A percentile compares a stretch with the other conserved stretches of the same genome.
These are phyloP conservation scores for Carex kokanica DNA, from an alignment of 176 grass and related monocot genomes.

Conservation along the genomic window DNA sequence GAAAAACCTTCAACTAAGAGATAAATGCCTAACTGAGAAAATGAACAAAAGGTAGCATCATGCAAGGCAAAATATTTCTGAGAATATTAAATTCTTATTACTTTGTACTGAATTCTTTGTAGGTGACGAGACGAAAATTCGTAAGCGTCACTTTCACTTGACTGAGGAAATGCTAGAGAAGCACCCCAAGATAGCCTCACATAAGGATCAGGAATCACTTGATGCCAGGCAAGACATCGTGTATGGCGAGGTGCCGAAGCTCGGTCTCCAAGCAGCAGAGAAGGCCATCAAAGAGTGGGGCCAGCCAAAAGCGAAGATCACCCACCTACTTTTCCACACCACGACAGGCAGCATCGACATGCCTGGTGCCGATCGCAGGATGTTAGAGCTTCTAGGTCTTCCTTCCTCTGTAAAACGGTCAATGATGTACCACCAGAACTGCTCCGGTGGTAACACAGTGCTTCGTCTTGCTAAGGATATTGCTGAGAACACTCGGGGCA, in stretches of 20 bases:
- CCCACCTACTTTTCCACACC: constrained; percentile 14
- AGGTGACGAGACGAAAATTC: constrained; percentile 13
- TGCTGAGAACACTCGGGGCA: constrained; percentile 9
- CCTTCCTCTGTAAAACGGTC: neutral
- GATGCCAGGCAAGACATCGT: constrained; percentile 1
- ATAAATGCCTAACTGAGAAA: neutral
- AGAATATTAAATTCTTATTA: neutral
- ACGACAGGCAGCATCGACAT: constrained; percentile 16
- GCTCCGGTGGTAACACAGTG: constrained; percentile 11
- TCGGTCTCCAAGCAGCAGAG: neutral
- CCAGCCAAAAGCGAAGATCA: constrained; percentile 4
- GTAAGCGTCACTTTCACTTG: constrained; percentile 10
- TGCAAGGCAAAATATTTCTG: neutral
- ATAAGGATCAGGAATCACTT: neutral
- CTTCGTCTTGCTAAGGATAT: constrained; percentile 19
- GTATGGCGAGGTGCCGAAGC: neutral
- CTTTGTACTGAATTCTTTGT: neutral
- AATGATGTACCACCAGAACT: constrained; percentile 19
- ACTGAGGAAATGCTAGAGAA: neutral
- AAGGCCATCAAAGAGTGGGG: constrained; percentile 24
- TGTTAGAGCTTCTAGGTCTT: neutral
- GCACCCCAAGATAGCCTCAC: neutral
- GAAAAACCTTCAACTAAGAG: neutral
- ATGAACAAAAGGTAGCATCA: neutral
- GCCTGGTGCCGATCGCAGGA: constrained; percentile 13